A percentile compares a stretch with the other conserved stretches of the same genome.
These are phyloP conservation scores for Nicotiana otophora DNA, from an alignment of 257 asterid species.

Conservation along the genomic window DNA sequence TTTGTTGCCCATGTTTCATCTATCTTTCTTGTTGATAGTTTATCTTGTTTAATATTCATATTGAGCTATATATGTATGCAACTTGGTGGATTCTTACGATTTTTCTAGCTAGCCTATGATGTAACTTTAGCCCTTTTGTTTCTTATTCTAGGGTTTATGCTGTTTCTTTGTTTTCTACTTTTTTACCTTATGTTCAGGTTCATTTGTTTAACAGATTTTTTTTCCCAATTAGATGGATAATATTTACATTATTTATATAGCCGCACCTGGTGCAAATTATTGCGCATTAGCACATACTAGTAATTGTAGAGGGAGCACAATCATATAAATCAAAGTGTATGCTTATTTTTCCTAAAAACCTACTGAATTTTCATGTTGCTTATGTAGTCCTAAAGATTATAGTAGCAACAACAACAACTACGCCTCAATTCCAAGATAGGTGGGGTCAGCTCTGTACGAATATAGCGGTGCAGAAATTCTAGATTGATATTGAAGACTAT, in stretches of 20 bases:
- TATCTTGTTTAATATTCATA: neutral
- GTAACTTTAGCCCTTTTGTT: neutral
- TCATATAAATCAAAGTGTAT: neutral
- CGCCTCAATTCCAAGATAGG: too few relatives aligned
- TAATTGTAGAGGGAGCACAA: neutral
- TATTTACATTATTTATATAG: neutral
- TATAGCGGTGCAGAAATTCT: too few relatives aligned
- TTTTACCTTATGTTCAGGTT: neutral
- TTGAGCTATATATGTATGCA: neutral
- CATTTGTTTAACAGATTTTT: neutral
- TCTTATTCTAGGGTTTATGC: conserved; percentile 1
- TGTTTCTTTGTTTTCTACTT: neutral
- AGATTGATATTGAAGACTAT: neutral
- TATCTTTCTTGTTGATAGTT: neutral
- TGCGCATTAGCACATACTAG: neutral
- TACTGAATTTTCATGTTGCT: neutral
- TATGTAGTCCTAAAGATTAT: neutral
- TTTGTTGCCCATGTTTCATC: neutral
- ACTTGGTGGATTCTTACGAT: neutral
- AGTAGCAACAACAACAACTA: too few relatives aligned
- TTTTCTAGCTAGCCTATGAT: neutral
- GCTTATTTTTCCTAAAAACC: neutral
- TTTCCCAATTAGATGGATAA: neutral
- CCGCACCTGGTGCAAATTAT: too few relatives aligned
- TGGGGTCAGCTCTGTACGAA: too few relatives aligned